Evolutionary conservation across 2,329 filamentous ascomycete genomes (phyloP).

Genomic region (Cladosporium oxysporum): DNA sequence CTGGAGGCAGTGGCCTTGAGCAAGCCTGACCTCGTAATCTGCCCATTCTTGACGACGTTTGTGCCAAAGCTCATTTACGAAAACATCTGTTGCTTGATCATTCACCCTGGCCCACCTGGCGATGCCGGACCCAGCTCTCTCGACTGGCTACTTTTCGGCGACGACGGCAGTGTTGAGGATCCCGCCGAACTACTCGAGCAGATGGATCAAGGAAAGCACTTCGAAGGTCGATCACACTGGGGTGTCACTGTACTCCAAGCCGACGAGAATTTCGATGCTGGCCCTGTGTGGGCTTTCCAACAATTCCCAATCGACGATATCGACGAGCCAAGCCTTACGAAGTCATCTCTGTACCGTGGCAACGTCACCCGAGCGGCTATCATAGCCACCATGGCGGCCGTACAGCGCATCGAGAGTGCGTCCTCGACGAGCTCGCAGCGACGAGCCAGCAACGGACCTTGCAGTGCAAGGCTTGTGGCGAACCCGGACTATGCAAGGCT

Average conservation of each 20-base stretch:
- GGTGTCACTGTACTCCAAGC: slow-evolving; percentile 45
- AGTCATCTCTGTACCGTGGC: slow-evolving; percentile 46
- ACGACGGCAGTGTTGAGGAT: slow-evolving; percentile 42
- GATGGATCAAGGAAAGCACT: slow-evolving; percentile 28
- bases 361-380: slow-evolving; percentile 43
- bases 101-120: slow-evolving; percentile 47
- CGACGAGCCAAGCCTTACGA: slow-evolving; percentile 43
- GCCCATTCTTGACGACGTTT: slow-evolving; percentile 45
- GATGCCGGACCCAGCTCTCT: slow-evolving; percentile 47
- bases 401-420: slow-evolving; percentile 38
- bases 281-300: slow-evolving; percentile 48
- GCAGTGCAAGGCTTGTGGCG: slow-evolving; percentile 33
- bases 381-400: slow-evolving; percentile 40
- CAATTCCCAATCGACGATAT: slow-evolving; percentile 47
- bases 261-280: slow-evolving; percentile 46
- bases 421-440: neutral
- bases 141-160: slow-evolving; percentile 48
- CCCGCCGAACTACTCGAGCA: slow-evolving; percentile 34
- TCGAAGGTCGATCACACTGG: slow-evolving; percentile 44
- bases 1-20: slow-evolving; percentile 42
- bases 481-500: slow-evolving; percentile 32
- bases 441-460: neutral
- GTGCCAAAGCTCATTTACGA: slow-evolving; percentile 43
- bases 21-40: slow-evolving; percentile 45
- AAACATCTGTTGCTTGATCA: slow-evolving; percentile 43